Conservation (phyloP, 2,329 filamentous ascomycete species). For the Lachnellula arida region DNA sequence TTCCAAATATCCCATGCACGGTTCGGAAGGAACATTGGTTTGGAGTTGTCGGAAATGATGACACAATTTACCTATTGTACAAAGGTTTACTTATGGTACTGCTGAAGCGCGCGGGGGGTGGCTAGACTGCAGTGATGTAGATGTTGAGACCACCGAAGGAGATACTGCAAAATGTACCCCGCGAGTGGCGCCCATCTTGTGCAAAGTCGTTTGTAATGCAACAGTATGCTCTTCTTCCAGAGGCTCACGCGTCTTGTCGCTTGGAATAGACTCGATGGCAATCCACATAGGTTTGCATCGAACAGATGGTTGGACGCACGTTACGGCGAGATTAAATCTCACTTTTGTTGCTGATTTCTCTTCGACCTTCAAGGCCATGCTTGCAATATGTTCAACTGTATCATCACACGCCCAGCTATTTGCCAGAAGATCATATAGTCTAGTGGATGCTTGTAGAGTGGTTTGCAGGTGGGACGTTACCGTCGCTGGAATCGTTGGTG, state of each 20-base stretch:
- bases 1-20: slow-evolving; percentile 3
- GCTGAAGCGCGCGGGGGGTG: background rate
- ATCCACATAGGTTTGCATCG: slow-evolving; percentile 1
- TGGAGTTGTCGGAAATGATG: slow-evolving; percentile 1
- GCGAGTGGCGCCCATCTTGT: background rate
- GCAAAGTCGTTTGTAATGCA: background rate
- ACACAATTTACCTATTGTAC: slow-evolving; percentile 1
- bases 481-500: background rate
- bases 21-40: background rate
- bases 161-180: background rate
- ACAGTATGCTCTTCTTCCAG: background rate
- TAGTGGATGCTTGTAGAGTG: background rate
- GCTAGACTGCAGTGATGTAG: background rate
- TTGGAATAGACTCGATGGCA: background rate
- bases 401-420: slow-evolving; percentile 1
- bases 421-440: slow-evolving; percentile 3
- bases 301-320: too few species aligned
- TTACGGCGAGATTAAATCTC: background rate
- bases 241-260: background rate
- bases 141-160: too few species aligned
- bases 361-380: background rate
- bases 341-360: slow-evolving; percentile 1
- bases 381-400: slow-evolving; percentile 1
- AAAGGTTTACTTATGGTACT: background rate
- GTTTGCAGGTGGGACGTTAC: background rate